phyloP scores from a whole-genome alignment of 176 grass and related monocot genomes.

The Musa troglodytarum region DNA sequence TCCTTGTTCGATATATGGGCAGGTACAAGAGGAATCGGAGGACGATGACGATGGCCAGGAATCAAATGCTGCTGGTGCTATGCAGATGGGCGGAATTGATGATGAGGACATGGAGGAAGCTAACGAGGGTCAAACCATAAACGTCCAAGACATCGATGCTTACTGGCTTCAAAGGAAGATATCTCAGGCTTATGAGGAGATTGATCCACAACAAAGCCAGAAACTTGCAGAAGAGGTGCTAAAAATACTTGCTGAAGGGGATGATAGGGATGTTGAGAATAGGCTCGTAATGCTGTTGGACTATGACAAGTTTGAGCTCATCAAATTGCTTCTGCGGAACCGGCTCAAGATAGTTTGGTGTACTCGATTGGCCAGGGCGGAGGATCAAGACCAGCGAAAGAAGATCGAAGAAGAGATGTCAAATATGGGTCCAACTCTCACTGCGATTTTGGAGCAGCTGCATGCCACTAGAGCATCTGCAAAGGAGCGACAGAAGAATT shows the following conservation, averaged over 20 bases:
- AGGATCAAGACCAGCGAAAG: conserved; percentile 77
- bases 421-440: conserved; percentile 31
- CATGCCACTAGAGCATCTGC: conserved; percentile 92
- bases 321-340: conserved; percentile 66
- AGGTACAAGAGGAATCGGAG: conserved; percentile 96
- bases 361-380: conserved; percentile 72
- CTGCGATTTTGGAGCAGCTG: conserved; percentile 75
- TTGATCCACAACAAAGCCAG: conserved; percentile 80
- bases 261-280: conserved; percentile 78
- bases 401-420: conserved; percentile 87
- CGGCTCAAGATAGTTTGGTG: conserved; percentile 99
- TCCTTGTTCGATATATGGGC: neutral
- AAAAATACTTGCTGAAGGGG: conserved; percentile 74
- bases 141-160: conserved; percentile 96
- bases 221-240: conserved; percentile 77
- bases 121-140: conserved; percentile 48
- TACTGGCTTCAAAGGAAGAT: conserved; percentile 98
- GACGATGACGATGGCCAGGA: conserved; percentile 51
- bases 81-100: conserved; percentile 85
- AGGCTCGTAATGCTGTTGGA: conserved; percentile 74
- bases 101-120: conserved; percentile 65
- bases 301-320: conserved; percentile 94
- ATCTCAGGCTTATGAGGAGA: conserved; percentile 75
- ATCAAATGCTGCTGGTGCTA: conserved; percentile 46
- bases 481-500: conserved; percentile 80